phyloP scores from a whole-genome alignment of 441 rosid species.

The Corymbia citriodora region DNA sequence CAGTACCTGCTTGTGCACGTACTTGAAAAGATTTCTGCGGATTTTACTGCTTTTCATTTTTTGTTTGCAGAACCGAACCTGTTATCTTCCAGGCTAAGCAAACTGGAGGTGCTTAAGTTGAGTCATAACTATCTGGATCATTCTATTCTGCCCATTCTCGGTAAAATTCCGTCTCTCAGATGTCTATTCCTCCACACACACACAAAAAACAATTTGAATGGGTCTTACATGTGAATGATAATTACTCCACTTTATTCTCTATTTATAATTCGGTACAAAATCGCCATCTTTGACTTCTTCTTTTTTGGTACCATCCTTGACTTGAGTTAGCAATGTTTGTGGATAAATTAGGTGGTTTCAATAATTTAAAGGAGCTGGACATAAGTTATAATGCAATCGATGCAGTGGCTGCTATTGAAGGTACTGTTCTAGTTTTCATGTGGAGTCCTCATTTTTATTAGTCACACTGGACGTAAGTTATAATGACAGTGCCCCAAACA shows the following conservation, averaged over 20 bases:
- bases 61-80: neutral
- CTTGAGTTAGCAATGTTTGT: neutral
- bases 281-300: too few relatives aligned
- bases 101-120: neutral
- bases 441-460: neutral
- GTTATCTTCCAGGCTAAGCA: neutral
- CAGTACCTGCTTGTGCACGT: accelerated
- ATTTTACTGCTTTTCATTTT: too few relatives aligned
- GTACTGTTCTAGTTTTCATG: neutral
- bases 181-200: too few relatives aligned
- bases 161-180: neutral
- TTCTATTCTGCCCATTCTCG: neutral
- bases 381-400: neutral
- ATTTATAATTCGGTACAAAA: too few relatives aligned
- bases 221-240: too few relatives aligned
- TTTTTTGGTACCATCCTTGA: too few relatives aligned
- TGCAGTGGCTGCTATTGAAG: neutral
- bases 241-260: neutral
- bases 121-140: neutral
- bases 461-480: too few relatives aligned
- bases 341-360: neutral
- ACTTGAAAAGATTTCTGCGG: accelerated
- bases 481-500: too few relatives aligned
- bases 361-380: neutral
- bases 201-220: too few relatives aligned